A percentile compares a stretch with the other conserved stretches of the same genome.
Evolutionary conservation across 306 rosid species (phyloP).

Genomic region (Cucumis sativus): Cucumber_9930_V3 NC_026661.2:17732001-17732500

Average conservation of each 20-base stretch:
- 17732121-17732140: not conserved
- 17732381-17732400: not conserved
- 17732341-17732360: not conserved
- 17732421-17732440: not conserved
- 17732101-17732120: not conserved
- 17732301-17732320: not conserved
- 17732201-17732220: not conserved
- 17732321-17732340: not conserved
- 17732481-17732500: not conserved
- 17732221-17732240: no score
- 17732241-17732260: not conserved
- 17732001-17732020: not conserved
- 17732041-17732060: not conserved
- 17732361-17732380: not conserved
- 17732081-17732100: not conserved
- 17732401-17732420: not conserved
- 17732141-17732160: not conserved
- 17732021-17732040: not conserved
- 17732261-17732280: not conserved
- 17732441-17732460: not conserved
- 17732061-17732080: not conserved
- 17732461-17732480: not conserved
- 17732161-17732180: not conserved
- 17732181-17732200: not conserved
- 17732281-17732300: not conserved